phyloP scores from a whole-genome alignment of 2,329 filamentous ascomycete species.

The Blastomyces gilchristii region DNA sequence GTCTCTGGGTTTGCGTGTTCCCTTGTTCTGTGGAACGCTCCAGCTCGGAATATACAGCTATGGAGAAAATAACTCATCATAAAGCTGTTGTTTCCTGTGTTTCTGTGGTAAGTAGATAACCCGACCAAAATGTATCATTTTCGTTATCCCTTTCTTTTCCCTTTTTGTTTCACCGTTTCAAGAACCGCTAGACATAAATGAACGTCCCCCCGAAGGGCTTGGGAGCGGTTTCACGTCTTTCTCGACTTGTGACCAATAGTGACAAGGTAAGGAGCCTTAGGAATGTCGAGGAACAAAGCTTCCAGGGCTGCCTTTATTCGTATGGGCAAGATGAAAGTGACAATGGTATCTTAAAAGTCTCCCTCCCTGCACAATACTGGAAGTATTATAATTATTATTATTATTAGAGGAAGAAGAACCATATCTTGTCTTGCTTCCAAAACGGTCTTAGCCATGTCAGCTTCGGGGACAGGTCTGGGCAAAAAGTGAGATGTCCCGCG shows the following conservation, averaged over 20 bases:
- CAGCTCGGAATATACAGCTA: neutral
- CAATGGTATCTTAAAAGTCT: neutral
- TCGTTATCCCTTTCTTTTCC: neutral
- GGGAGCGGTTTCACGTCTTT: neutral
- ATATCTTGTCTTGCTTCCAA: neutral
- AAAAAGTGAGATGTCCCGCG: neutral
- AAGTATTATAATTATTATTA: neutral
- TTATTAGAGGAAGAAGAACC: neutral
- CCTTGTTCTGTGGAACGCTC: neutral
- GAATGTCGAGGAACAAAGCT: neutral
- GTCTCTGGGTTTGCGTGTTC: neutral
- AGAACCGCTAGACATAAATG: neutral
- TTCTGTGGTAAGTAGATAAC: neutral
- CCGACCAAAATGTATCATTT: neutral
- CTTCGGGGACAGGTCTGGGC: neutral
- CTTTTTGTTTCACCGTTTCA: too few relatives aligned
- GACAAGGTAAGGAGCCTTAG: neutral
- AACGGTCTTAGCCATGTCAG: neutral
- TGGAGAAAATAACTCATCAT: neutral
- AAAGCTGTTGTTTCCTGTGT: too few relatives aligned
- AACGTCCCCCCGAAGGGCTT: neutral
- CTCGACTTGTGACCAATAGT: neutral
- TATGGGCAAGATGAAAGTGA: neutral
- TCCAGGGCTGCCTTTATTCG: too few relatives aligned
- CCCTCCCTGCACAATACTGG: neutral